A percentile compares a stretch with the other conserved stretches of the same genome.
Conservation (phyloP, 352 stramenopile genomes). For the Globisporangium barbulae region DNA sequence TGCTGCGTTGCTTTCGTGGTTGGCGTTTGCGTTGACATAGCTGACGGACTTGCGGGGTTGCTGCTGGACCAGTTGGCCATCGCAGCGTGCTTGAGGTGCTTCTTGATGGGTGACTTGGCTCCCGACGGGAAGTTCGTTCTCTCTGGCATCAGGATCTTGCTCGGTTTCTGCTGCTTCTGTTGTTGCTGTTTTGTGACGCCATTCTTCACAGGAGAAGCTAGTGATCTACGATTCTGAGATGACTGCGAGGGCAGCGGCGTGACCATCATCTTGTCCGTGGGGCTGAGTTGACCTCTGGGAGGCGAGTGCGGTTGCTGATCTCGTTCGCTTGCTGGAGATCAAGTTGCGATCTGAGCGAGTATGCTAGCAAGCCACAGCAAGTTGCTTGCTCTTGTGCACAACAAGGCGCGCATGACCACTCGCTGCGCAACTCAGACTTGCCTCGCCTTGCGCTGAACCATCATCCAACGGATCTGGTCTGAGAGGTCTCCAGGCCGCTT, state of each 20-base stretch:
- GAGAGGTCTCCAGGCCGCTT: not conserved
- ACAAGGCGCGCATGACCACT: not conserved
- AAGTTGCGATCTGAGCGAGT: conserved; percentile 4
- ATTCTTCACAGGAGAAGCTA: not conserved
- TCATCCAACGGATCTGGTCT: conserved; percentile 4
- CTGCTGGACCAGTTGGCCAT: conserved; percentile 2
- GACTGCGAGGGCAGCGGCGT: conserved; percentile 20
- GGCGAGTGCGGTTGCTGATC: conserved; percentile 2
- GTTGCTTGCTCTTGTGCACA: not conserved
- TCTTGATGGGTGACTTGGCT: conserved; percentile 56
- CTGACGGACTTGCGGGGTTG: not conserved
- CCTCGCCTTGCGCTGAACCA: not conserved
- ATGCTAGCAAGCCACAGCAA: not conserved
- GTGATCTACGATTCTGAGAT: not conserved
- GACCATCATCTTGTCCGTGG: conserved; percentile 18
- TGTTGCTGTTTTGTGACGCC: not conserved
- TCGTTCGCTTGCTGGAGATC: conserved; percentile 3
- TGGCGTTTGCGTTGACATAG: not conserved
- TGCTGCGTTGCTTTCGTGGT: not conserved
- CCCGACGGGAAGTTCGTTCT: not conserved
- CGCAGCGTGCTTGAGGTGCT: conserved; percentile 35
- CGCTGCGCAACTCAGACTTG: not conserved
- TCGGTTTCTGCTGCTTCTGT: conserved; percentile 12
- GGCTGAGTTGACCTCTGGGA: not conserved
- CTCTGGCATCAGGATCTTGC: not conserved